Conservation (phyloP, 2,329 filamentous ascomycete species). For the Colletotrichum salicis region DNA sequence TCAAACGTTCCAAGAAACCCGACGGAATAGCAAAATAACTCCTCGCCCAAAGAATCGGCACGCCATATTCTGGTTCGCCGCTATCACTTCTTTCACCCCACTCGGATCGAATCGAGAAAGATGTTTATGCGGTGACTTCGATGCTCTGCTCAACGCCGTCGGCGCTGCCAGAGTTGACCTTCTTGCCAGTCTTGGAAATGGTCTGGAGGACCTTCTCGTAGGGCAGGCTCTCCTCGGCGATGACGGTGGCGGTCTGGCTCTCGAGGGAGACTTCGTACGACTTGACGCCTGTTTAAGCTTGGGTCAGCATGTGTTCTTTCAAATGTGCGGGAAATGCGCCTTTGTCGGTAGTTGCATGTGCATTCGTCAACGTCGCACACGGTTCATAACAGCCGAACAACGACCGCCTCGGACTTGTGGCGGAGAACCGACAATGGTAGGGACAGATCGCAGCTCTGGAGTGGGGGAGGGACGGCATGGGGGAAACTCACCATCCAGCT, state of each 20-base stretch:
- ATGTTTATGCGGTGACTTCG: constrained; percentile 47
- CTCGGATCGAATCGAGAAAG: no score
- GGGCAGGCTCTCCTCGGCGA: constrained; percentile 73
- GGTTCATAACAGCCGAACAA: no score
- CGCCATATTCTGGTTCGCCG: no score
- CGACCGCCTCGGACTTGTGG: no score
- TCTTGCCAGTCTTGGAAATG: constrained; percentile 96
- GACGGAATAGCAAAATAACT: background rate
- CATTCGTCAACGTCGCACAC: no score
- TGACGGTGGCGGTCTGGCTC: constrained; percentile 81
- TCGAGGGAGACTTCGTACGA: constrained; percentile 89
- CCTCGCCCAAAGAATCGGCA: background rate
- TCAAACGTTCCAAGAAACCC: background rate
- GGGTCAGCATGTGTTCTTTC: background rate
- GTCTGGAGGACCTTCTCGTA: constrained; percentile 87
- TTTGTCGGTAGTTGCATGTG: no score
- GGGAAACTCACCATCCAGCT: constrained; percentile 78
- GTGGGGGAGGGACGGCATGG: background rate
- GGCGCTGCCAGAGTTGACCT: constrained; percentile 79
- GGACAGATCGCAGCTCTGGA: no score
- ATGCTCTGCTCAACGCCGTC: constrained; percentile 71
- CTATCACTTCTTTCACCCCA: no score
- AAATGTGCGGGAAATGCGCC: background rate
- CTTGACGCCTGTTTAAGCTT: constrained; percentile 74
- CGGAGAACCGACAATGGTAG: no score